These are phyloP conservation scores for Penicillium nordicum DNA, from an alignment of 2,329 filamentous ascomycete genomes.

Conservation along the genomic window DNA sequence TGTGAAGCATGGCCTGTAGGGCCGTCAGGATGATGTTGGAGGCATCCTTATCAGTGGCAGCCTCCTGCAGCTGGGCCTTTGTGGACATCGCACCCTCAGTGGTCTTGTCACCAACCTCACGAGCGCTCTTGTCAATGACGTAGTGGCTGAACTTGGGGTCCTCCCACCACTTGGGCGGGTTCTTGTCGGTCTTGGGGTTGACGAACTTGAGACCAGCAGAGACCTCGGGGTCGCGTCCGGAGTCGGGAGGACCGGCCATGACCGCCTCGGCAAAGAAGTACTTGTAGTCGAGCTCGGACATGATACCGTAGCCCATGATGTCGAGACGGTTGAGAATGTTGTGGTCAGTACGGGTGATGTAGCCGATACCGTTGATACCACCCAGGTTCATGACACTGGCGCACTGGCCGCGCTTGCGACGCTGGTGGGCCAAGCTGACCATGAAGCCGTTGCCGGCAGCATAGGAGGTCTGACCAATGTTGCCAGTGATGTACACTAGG, in stretches of 20 bases:
- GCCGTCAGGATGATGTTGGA: background rate
- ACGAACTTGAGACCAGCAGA: background rate
- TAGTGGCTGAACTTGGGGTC: background rate
- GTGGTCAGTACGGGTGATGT: background rate
- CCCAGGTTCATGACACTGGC: background rate
- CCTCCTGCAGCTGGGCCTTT: background rate
- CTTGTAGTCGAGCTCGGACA: background rate
- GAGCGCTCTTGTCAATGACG: background rate
- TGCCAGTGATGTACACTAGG: background rate
- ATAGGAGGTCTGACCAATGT: background rate
- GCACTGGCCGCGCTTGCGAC: background rate
- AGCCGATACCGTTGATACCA: background rate
- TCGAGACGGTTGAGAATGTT: background rate
- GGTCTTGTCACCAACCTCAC: background rate
- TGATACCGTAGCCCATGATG: background rate
- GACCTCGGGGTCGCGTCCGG: background rate
- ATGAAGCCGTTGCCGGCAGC: background rate
- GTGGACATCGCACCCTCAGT: background rate
- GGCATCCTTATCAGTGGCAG: background rate
- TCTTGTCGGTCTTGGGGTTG: background rate
- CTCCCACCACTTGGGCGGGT: background rate
- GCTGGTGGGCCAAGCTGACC: background rate
- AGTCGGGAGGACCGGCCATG: background rate
- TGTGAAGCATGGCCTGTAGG: background rate
- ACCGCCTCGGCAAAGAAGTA: background rate